Evolutionary conservation across 208 protist genomes (phyloP), one percentile per base, ranked within the genome.

Genomic region (Trypanosoma scelopori): DNA sequence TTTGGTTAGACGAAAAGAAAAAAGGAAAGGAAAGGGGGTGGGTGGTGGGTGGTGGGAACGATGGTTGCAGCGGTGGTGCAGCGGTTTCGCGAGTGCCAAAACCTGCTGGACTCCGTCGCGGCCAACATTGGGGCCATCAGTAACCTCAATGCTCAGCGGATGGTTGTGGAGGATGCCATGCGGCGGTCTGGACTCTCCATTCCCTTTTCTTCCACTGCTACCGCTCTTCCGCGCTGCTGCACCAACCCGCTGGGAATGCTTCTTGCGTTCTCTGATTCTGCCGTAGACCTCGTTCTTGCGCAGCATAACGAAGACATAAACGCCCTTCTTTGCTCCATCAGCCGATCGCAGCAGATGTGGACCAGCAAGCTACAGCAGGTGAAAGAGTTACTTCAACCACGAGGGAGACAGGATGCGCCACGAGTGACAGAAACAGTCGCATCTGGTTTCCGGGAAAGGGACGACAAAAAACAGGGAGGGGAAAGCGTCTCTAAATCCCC

Each of bases 51-150:
- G 32, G 56, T 3, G 22, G 20, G 20, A 50, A 9, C 22, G 22
- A 67, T 58, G 46, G 16, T 23, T 22, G 59, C 66, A 20, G 70
- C 77, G 6, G 67, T 74, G 3, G 71, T 91, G 22, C 76, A 91
- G 63, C 74, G 69, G 5, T 92, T 87, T 49, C 76, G 81, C 30
- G 82, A 92, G 56, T 86, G 77, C 53, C 79, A 82, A 51, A 92
- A 92, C 42, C 59, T 88, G 11, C 52, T 88, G 16, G 52, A 69
- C 32, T 73, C 74, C 0, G 35, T 89, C 4, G 65, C 69, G 47
- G 58, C 74, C 1, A 85, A 83, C 50, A 52, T 92, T 25, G 48
- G 57, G 3, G 85, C 85, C 0, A 65, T 92, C 27, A 65, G 63
- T 20, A 92, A 82, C 50, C 80, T 89, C 55, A 77, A 69, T 30